Conservation (phyloP, 495 filamentous ascomycete species). For the Talaromyces adpressus region DNA sequence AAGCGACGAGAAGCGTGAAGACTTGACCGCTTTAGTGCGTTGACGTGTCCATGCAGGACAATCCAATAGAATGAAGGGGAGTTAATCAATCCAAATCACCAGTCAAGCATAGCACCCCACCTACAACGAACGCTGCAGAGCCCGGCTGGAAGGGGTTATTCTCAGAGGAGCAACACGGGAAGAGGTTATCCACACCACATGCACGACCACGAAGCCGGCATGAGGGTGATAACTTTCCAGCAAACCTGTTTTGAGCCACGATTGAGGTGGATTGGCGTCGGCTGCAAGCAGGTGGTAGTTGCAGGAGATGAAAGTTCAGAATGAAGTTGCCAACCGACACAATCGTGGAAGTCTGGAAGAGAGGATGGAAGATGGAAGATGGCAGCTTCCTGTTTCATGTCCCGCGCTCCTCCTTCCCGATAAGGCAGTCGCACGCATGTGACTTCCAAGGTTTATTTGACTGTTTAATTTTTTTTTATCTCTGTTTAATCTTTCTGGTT, state of each 20-base stretch:
- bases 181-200: not conserved
- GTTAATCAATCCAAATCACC: not conserved
- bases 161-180: not conserved
- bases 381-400: too few species aligned
- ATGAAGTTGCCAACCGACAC: too few species aligned
- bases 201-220: not conserved
- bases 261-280: not conserved
- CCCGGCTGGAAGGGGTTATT: not conserved
- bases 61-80: not conserved
- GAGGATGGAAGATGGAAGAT: too few species aligned
- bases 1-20: not conserved
- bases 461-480: too few species aligned
- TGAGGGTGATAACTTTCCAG: not conserved
- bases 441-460: too few species aligned
- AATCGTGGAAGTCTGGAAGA: too few species aligned
- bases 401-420: too few species aligned
- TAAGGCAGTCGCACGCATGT: too few species aligned
- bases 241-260: not conserved
- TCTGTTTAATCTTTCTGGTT: too few species aligned
- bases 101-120: not conserved
- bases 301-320: not conserved
- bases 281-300: not conserved
- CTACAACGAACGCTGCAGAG: not conserved
- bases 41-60: not conserved
- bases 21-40: slow-evolving; percentile 3